Evolutionary conservation across 2,329 filamentous ascomycete genomes (phyloP).

Genomic region (Teratosphaeria epicoccoides): DNA sequence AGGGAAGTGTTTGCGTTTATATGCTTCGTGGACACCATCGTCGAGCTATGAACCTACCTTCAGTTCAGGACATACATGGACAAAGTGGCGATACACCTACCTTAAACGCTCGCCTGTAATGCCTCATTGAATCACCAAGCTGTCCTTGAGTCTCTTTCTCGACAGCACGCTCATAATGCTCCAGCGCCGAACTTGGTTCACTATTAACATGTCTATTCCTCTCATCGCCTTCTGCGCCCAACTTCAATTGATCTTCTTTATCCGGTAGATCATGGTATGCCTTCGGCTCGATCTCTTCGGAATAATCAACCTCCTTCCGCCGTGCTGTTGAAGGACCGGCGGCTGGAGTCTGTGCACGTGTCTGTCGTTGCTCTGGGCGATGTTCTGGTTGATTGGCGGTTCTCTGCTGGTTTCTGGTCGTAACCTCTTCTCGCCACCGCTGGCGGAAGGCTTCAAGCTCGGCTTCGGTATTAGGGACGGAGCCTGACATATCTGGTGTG

Average conservation of each 20-base stretch:
- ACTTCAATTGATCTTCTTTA: slow-evolving; percentile 33
- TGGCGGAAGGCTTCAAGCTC: slow-evolving; percentile 80
- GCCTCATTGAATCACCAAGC: slow-evolving; percentile 73
- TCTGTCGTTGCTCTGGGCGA: neutral
- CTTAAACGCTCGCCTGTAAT: slow-evolving; percentile 84
- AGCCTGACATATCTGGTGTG: neutral
- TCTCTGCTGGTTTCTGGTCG: slow-evolving; percentile 35
- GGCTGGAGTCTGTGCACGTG: slow-evolving; percentile 3
- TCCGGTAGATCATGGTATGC: slow-evolving; percentile 37
- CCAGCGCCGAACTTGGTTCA: slow-evolving; percentile 66
- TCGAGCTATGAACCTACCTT: slow-evolving; percentile 54
- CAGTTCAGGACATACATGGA: slow-evolving; percentile 11
- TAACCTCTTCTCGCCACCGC: slow-evolving; percentile 77
- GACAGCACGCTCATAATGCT: slow-evolving; percentile 86
- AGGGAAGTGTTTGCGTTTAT: slow-evolving; percentile 86
- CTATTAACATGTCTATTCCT: slow-evolving; percentile 23
- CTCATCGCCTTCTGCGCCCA: slow-evolving; percentile 31
- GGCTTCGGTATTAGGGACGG: slow-evolving; percentile 23
- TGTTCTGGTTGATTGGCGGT: neutral
- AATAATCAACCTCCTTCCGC: slow-evolving; percentile 23
- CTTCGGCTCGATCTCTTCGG: slow-evolving; percentile 32
- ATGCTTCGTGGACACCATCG: slow-evolving; percentile 68
- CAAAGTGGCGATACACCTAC: slow-evolving; percentile 36
- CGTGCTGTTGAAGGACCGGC: slow-evolving; percentile 14
- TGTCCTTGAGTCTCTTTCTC: slow-evolving; percentile 78